Evolutionary conservation across 2,329 filamentous ascomycete genomes (phyloP).

Genomic region (Cucurbitaria berberidis): DNA sequence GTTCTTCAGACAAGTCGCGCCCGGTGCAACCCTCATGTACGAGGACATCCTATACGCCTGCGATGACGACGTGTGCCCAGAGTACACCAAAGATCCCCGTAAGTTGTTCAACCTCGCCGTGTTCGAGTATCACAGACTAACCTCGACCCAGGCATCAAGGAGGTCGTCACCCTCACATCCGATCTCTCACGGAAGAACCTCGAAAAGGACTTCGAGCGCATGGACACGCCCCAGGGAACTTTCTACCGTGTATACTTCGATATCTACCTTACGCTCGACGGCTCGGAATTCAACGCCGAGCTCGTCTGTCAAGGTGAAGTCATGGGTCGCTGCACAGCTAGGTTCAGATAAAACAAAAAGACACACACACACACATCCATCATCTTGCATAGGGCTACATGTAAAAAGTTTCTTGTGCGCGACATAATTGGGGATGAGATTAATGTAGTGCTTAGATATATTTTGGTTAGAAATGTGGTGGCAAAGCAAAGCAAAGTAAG

Average conservation of each 20-base stretch:
- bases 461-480: background rate
- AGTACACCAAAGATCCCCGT: constrained; percentile 99
- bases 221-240: constrained; percentile 94
- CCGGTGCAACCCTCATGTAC: constrained; percentile 97
- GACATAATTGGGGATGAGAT: background rate
- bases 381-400: background rate
- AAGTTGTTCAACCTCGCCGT: constrained; percentile 57
- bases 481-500: too few relatives aligned
- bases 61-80: constrained; percentile 96
- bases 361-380: background rate
- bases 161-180: constrained; percentile 95
- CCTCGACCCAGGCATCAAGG: constrained; percentile 80
- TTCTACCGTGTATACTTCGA: constrained; percentile 71
- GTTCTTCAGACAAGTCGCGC: constrained; percentile 97
- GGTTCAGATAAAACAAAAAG: constrained; percentile 68
- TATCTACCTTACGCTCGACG: constrained; percentile 86
- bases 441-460: background rate
- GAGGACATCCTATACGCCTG: constrained; percentile 98
- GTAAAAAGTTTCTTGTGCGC: constrained; percentile 1
- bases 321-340: constrained; percentile 93
- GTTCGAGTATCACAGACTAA: constrained; percentile 2
- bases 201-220: constrained; percentile 98
- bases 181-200: constrained; percentile 97
- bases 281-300: constrained; percentile 97
- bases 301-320: constrained; percentile 99